Evolutionary conservation across 1,284 basidiomycete genomes (phyloP).

Genomic region (Blastosporella zonata): DNA sequence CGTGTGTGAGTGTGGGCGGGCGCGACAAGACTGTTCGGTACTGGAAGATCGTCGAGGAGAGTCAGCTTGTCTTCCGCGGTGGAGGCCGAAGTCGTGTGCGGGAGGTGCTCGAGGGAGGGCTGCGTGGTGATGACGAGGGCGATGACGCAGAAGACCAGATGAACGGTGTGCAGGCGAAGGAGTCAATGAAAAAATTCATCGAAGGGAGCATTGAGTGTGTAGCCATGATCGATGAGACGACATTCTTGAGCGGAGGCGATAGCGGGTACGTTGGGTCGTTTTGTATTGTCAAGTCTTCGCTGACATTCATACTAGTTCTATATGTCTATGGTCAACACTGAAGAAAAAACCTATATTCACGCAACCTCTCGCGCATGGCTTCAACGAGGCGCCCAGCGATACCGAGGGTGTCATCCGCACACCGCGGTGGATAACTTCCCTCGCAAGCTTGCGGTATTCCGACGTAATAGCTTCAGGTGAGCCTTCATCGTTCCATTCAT

Average conservation of each 20-base stretch:
- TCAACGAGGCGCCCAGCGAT: constrained; percentile 66
- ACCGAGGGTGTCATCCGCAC: constrained; percentile 73
- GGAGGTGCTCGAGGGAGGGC: constrained; percentile 79
- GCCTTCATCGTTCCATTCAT: constrained; percentile 18
- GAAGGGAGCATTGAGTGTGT: constrained; percentile 94
- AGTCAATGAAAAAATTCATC: constrained; percentile 55
- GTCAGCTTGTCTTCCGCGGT: constrained; percentile 93
- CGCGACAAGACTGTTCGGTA: constrained; percentile 90
- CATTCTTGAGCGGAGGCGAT: constrained; percentile 93
- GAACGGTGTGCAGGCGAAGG: constrained; percentile 28
- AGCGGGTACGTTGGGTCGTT: constrained; percentile 63
- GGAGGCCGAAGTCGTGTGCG: constrained; percentile 79
- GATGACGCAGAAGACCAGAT: constrained; percentile 35
- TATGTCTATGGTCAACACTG: constrained; percentile 89
- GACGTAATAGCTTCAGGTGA: constrained; percentile 89
- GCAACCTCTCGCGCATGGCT: constrained; percentile 82
- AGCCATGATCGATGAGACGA: constrained; percentile 91
- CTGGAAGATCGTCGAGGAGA: constrained; percentile 98
- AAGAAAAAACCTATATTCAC: constrained; percentile 97
- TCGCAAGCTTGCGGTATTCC: constrained; percentile 82
- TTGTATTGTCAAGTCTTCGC: constrained; percentile 2
- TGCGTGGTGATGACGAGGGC: constrained; percentile 57
- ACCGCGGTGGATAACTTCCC: constrained; percentile 88
- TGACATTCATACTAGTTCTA: constrained; percentile 52
- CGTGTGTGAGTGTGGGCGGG: constrained; percentile 84